Evolutionary conservation across 495 filamentous ascomycete genomes (phyloP), one percentile per base, ranked within the genome.

Genomic region (Venustampulla echinocandica): DNA sequence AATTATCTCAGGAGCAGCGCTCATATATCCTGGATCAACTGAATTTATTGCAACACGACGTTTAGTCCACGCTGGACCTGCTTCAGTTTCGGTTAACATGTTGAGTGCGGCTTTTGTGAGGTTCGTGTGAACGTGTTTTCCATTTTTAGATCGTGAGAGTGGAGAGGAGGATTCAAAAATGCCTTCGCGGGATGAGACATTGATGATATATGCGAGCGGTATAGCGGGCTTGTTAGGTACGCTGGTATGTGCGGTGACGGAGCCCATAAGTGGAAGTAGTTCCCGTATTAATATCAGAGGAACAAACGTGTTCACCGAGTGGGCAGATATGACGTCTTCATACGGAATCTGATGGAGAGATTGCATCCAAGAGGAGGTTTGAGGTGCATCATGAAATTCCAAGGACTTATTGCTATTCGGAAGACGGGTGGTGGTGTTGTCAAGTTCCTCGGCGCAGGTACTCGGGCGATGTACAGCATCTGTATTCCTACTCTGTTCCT

Each of bases 31-130:
- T 10, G 69, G 70, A 60, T 75, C 71, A 6, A 73, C 69, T 0
- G 58, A 64, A 49, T 73, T 73, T 47, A 74, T 69, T 6, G 68
- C 67, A 2, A 71, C 63, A 3, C 58, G 47, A 6, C 57, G 50
- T 14, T 34, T 40, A 15, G 50, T 45, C 71, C 70, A 74, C 3
- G 64, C 62, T 11, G 43, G 14, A 1, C 36, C 44, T 6, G 61
- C 62, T 42, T 70, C 66, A 1, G 67, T 69, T 40, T 67, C 64
- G 4, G 69, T 71, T 28, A 72, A 63, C 68, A 73, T 73, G 51
- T 72, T 71, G 20, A 73, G 56, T 1, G 68, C 70, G 6, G 70
- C 70, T 43, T 74, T 71, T n/a, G 67, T 63, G 64, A 72, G 68
- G 52, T 72, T 72, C 0, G 68, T 73, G 52, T 72, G 69, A 5